A percentile compares a stretch with the other conserved stretches of the same genome.
Conservation (phyloP, 805 yeast genomes). For the Candida ficus region DNA sequence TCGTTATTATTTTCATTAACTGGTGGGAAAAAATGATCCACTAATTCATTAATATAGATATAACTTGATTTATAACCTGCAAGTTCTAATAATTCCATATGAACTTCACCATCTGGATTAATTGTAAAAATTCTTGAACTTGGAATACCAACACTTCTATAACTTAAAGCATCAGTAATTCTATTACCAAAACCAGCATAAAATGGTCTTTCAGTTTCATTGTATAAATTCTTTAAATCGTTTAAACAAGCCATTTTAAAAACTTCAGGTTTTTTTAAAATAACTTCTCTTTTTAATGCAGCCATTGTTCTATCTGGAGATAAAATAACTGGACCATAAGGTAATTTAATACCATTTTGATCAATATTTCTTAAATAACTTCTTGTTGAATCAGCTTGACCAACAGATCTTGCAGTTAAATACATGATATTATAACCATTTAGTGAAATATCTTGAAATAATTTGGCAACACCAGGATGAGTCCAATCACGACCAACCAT, state of each 20-base stretch:
- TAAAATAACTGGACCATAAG: constrained; percentile 88
- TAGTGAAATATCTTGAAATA: constrained; percentile 77
- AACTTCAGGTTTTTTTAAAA: constrained; percentile 93
- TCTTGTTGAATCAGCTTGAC: constrained; percentile 90
- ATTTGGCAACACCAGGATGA: constrained; percentile 88
- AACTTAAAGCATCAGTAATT: constrained; percentile 93
- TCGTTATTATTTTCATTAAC: constrained; percentile 35
- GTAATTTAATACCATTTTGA: constrained; percentile 65
- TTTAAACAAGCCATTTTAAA: constrained; percentile 95
- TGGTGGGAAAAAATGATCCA: constrained; percentile 97
- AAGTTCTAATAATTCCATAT: constrained; percentile 89
- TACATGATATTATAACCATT: constrained; percentile 95
- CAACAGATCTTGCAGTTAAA: constrained; percentile 91
- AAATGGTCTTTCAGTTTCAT: constrained; percentile 62
- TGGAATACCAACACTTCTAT: constrained; percentile 90
- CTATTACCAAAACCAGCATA: constrained; percentile 97
- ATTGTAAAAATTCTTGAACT: constrained; percentile 92
- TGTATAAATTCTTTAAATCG: constrained; percentile 73
- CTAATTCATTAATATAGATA: constrained; percentile 84
- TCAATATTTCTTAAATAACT: constrained; percentile 71
- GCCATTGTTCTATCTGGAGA: constrained; percentile 97
- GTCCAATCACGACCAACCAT: constrained; percentile 98
- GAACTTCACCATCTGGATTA: constrained; percentile 95
- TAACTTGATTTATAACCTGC: constrained; percentile 91
- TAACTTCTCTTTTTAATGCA: constrained; percentile 86